These are phyloP conservation scores for Zangia roseola DNA, from an alignment of 768 basidiomycete genomes.

Conservation along the genomic window DNA sequence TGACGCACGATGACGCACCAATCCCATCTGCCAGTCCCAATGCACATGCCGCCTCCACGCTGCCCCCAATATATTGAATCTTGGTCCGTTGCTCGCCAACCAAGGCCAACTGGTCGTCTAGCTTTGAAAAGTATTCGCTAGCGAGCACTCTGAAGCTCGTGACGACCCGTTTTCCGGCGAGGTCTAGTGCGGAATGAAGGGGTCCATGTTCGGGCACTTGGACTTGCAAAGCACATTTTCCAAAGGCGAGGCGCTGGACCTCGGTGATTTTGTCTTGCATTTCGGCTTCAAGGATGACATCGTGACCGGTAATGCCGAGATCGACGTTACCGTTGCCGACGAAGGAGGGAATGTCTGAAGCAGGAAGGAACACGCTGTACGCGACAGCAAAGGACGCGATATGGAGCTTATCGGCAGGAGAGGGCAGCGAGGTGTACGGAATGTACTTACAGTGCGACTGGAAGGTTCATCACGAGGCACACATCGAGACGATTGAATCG, in stretches of 20 bases:
- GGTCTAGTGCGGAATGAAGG: constrained; percentile 70
- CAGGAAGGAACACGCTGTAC: constrained; percentile 89
- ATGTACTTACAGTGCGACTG: constrained; percentile 82
- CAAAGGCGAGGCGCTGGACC: constrained; percentile 83
- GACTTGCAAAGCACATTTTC: constrained; percentile 85
- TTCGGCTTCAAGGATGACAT: constrained; percentile 88
- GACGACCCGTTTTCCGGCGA: constrained; percentile 90
- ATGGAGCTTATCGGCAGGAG: too few species aligned
- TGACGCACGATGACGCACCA: constrained; percentile 46
- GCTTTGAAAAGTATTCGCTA: constrained; percentile 65
- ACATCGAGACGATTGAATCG: constrained; percentile 87
- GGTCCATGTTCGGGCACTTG: constrained; percentile 82
- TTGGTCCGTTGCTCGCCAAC: constrained; percentile 60
- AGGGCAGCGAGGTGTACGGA: neutral
- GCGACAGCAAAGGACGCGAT: neutral
- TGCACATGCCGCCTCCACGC: constrained; percentile 97
- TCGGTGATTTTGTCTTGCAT: constrained; percentile 81
- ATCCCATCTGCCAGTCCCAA: constrained; percentile 97
- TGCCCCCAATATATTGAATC: constrained; percentile 96
- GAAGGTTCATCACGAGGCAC: constrained; percentile 89
- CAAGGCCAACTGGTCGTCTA: constrained; percentile 59
- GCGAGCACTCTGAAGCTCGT: constrained; percentile 94
- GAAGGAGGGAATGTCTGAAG: constrained; percentile 96
- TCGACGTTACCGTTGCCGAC: constrained; percentile 97
- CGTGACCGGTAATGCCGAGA: constrained; percentile 96